A percentile compares a stretch with the other conserved stretches of the same genome.
These are phyloP conservation scores for Hordeum vulgare DNA, from an alignment of 176 grass and related monocot genomes.

Conservation along the genomic window MorexV3_pseudomolecules_assembly NC_058520.1:566571274-566571773, in stretches of 20 bases:
- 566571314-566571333: not conserved
- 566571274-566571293: not conserved
- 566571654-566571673: not conserved
- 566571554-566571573: constrained; percentile 46
- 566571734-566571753: not conserved
- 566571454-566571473: not conserved
- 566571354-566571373: not conserved
- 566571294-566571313: not conserved
- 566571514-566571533: not conserved
- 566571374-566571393: not conserved
- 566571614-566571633: constrained; percentile 33
- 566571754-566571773: constrained; percentile 35
- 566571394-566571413: not conserved
- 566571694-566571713: not conserved
- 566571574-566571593: constrained; percentile 40
- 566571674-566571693: not conserved
- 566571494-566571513: not conserved
- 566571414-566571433: constrained; percentile 7
- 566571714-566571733: not conserved
- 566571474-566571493: constrained; percentile 1
- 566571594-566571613: constrained; percentile 26
- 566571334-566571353: not conserved
- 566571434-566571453: not conserved
- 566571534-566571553: constrained; percentile 50
- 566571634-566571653: constrained; percentile 57